Conservation (phyloP, 2,329 filamentous ascomycete genomes). For the Cladosporium sp. region DNA sequence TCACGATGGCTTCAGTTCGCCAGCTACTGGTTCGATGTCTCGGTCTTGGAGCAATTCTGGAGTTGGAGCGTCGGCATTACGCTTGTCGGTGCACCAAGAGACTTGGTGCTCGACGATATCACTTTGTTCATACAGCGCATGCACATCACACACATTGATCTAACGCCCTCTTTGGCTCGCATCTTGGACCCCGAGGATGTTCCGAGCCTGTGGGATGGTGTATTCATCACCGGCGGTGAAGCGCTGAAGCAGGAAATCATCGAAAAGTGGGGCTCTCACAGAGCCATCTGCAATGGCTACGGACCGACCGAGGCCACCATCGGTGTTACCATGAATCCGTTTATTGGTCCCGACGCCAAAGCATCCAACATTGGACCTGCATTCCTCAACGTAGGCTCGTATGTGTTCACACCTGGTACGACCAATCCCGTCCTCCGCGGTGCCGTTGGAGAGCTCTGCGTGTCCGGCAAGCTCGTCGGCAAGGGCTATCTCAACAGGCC, state of each 20-base stretch:
- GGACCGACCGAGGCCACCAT: conserved; percentile 93
- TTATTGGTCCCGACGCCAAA: conserved; percentile 74
- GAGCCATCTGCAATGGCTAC: conserved; percentile 86
- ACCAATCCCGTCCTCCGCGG: conserved; percentile 73
- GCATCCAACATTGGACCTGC: conserved; percentile 85
- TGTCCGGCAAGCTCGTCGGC: conserved; percentile 83
- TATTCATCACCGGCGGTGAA: conserved; percentile 93
- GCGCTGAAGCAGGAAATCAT: conserved; percentile 86
- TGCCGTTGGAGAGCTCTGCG: conserved; percentile 82
- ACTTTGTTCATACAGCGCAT: conserved; percentile 70
- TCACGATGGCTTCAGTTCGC: conserved; percentile 93
- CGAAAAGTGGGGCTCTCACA: conserved; percentile 76
- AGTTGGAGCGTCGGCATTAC: conserved; percentile 90
- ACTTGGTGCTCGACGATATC: conserved; percentile 83
- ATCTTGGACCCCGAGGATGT: conserved; percentile 78
- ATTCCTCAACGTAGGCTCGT: conserved; percentile 85
- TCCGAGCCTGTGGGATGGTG: conserved; percentile 74
- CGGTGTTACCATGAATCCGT: conserved; percentile 85
- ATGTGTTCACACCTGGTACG: conserved; percentile 71
- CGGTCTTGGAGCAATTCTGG: conserved; percentile 92
- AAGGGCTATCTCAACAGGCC: conserved; percentile 83
- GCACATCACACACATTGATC: conserved; percentile 83
- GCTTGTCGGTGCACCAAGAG: conserved; percentile 77
- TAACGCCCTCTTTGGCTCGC: conserved; percentile 84
- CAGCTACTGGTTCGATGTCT: conserved; percentile 92